These are phyloP conservation scores for Linum usitatissimum DNA, from an alignment of 345 rosid genomes.

Conservation along the genomic window DNA sequence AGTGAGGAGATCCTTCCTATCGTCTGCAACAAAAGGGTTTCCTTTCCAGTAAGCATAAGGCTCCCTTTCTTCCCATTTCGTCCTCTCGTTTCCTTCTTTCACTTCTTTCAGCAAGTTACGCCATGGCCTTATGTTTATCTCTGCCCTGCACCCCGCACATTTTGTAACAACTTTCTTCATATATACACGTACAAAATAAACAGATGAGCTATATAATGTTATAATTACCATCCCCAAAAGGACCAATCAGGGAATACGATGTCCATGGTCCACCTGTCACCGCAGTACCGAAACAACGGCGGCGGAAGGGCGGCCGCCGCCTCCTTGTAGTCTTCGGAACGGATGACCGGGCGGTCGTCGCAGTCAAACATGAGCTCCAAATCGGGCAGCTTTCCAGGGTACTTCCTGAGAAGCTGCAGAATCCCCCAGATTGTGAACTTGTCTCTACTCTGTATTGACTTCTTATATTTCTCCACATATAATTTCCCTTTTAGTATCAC, in stretches of 20 bases:
- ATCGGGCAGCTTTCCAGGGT: constrained; percentile 31
- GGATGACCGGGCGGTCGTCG: constrained; percentile 22
- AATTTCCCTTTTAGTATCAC: constrained; percentile 26
- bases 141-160: not conserved
- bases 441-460: constrained; percentile 26
- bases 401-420: constrained; percentile 26
- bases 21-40: constrained; percentile 2
- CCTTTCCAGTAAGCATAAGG: constrained; percentile 5
- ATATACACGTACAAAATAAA: not conserved
- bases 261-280: constrained; percentile 26
- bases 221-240: constrained; percentile 8
- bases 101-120: not conserved
- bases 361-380: constrained; percentile 31
- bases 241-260: constrained; percentile 44
- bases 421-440: constrained; percentile 31
- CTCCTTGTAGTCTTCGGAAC: constrained; percentile 9
- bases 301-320: constrained; percentile 28
- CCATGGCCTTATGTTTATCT: constrained; percentile 6
- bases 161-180: too few species aligned
- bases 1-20: constrained; percentile 1
- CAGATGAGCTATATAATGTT: not conserved
- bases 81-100: constrained; percentile 1
- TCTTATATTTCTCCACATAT: constrained; percentile 22
- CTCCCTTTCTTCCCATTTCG: not conserved
- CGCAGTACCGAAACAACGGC: constrained; percentile 39